Percentiles rank a stretch among this genome's conserved stretches.
Evolutionary conservation across 805 yeast species (phyloP).

Genomic region (Starmera pachycereana): DNA sequence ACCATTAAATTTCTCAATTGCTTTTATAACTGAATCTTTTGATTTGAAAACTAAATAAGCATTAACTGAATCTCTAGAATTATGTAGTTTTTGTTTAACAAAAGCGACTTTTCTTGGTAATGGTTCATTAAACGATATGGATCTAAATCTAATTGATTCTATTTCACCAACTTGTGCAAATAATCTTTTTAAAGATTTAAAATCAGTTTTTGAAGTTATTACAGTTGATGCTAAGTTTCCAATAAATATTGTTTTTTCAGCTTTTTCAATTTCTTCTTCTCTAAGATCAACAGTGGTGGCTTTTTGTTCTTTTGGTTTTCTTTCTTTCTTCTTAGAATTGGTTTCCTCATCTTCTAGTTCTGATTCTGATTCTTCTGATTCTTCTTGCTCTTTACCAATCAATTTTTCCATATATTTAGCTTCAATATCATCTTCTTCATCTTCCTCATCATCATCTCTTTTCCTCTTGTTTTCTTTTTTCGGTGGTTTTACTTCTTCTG

Average conservation of each 20-base stretch:
- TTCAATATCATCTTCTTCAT: constrained; percentile 42
- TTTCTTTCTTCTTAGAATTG: constrained; percentile 18
- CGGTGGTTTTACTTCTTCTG: constrained; percentile 19
- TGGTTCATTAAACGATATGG: constrained; percentile 80
- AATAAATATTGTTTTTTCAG: constrained; percentile 76
- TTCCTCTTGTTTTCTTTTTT: constrained; percentile 15
- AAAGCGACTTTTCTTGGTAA: constrained; percentile 90
- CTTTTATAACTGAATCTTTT: constrained; percentile 33
- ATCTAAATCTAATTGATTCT: constrained; percentile 80
- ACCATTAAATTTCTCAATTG: constrained; percentile 47
- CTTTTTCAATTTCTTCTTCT: constrained; percentile 67
- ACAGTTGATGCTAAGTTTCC: constrained; percentile 71
- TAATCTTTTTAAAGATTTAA: constrained; percentile 55
- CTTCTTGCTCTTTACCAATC: constrained; percentile 17
- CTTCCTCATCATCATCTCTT: constrained; percentile 26
- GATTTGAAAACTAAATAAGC: constrained; percentile 76
- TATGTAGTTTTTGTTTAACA: constrained; percentile 67
- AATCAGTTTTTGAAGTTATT: constrained; percentile 49
- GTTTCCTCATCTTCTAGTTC: constrained; percentile 16
- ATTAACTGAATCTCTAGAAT: constrained; percentile 70
- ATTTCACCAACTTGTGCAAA: constrained; percentile 35
- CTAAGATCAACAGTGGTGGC: constrained; percentile 51
- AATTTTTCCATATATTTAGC: constrained; percentile 41
- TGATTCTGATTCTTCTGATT: no score
- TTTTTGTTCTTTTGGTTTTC: constrained; percentile 9